Evolutionary conservation across 1,139 yeast genomes (phyloP), one percentile per base, ranked within the genome.

Genomic region (Blastobotrys indianensis): DNA sequence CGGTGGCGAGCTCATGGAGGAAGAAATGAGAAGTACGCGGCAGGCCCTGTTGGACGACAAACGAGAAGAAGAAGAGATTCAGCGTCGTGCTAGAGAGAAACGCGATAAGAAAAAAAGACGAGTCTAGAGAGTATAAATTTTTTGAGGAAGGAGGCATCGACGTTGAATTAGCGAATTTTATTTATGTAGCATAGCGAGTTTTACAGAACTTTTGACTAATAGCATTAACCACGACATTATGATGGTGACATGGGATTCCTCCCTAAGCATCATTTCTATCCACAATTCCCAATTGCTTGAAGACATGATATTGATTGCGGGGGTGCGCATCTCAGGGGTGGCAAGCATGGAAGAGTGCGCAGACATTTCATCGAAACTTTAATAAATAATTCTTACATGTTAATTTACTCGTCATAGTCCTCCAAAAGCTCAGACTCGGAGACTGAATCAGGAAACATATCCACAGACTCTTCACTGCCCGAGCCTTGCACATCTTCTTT

Each of bases 1-100:
- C 1, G 97, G 96, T 16, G 81, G 81, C 28, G 96, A 90, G 55
- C 79, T 90, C 35, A 68, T 87, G 37, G 85, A 77, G 45, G 97
- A 90, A 60, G 97, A 90, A 63, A 75, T 69, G 54, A 64, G 76
- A 37, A 82, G 95, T 4, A 72, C 80, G 42, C 70, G 64, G 44
- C 67, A 67, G 48, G 95, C 88, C 0, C 74, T 75, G 54, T 53
- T 71, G 39, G 95, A 85, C 59, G 95, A 85, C 56, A 70, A 71
- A 46, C 66, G 69, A 44, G 94, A 85, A 59, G 73, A 74, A 57
- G 76, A 69, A 47, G 77, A 77, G 61, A 80, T 85, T 53, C 75
- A 71, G 52, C 69, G 74, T 51, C 68, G 68, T 37, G 70, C 71
- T 6, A 66, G 63, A 41, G 75, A 69, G 48, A 77, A 77, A 59